Evolutionary conservation across 2,329 filamentous ascomycete genomes (phyloP), one percentile per base, ranked within the genome.

Genomic region (Penicillium sp.): DNA sequence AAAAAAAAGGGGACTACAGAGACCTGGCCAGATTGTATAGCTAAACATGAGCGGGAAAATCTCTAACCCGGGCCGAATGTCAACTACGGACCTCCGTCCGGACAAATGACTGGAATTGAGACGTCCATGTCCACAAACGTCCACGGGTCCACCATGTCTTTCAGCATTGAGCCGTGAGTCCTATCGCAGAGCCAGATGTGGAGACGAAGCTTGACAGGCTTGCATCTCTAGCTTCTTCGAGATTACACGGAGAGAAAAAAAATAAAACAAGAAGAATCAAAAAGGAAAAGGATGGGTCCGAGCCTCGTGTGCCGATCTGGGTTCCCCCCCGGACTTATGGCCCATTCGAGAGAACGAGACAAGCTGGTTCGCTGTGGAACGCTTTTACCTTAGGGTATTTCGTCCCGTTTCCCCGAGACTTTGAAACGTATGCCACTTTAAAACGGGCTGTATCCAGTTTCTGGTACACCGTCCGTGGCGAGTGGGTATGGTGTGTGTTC

Each of bases 41-140:
- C 44, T 35, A 41, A 42, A 52, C 35, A 43, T 33, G 35, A 59
- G 45, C 49, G 53, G 55, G 46, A 30, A 25, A 52, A 50, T 38
- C 45, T 48, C 31, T 50, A 30, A 53, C 42, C 53, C 55, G 60
- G 60, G 48, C 61, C 58, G 58, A 64, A 56, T 61, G 56, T 49
- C 40, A 31, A 26, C 7, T 8, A 49, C 25, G 8, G 12, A 36
- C 28, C 46, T 19, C 46, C 46, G 25, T 37, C 19, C 14, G 4
- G 30, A 37, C 33, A 40, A 42, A 38, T 48, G 43, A 49, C 31
- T 37, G 50, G 25, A 38, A 31, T 11, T 11, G 19, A 42, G 36
- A 44, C 37, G 31, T 16, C 31, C 31, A 33, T 12, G 48, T 31
- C 43, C 31, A 56, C 37, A 55, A 41, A 25, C 17, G 31, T 46